Conservation (phyloP, 805 yeast species). For the Yarrowia porcina region DNA sequence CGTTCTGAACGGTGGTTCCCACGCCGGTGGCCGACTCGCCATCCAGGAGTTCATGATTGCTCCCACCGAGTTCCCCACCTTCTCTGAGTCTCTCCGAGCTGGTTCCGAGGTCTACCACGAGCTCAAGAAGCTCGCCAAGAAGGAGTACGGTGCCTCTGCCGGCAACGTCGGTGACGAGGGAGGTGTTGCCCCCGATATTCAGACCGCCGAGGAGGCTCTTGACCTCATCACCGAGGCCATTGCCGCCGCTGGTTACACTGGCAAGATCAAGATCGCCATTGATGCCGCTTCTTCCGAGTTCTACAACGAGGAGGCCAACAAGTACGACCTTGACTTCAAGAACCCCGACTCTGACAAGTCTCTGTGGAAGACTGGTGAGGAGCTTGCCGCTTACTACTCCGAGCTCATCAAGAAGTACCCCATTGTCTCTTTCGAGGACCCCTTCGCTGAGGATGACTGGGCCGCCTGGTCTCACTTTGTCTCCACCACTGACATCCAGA, state of each 20-base stretch:
- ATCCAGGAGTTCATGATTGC: constrained; percentile 99
- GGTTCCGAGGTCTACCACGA: constrained; percentile 98
- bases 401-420: constrained; percentile 85
- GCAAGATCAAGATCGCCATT: constrained; percentile 85
- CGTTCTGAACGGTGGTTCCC: constrained; percentile 99
- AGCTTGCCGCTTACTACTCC: constrained; percentile 82
- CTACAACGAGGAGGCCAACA: constrained; percentile 76
- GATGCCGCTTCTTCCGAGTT: constrained; percentile 98
- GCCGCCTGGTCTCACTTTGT: constrained; percentile 92
- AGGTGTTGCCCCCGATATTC: constrained; percentile 99
- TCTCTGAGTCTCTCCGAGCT: constrained; percentile 93
- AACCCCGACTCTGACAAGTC: constrained; percentile 88
- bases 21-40: constrained; percentile 99
- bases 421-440: constrained; percentile 97
- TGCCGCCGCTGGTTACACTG: constrained; percentile 92
- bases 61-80: constrained; percentile 85
- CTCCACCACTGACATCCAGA: constrained; percentile 63
- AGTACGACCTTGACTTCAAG: constrained; percentile 98
- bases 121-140: constrained; percentile 88
- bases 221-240: constrained; percentile 90
- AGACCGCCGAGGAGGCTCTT: constrained; percentile 93
- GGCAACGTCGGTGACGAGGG: constrained; percentile 99
- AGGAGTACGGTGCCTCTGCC: constrained; percentile 95
- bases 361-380: constrained; percentile 85
- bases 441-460: constrained; percentile 99